Evolutionary conservation across 257 asterid species (phyloP).

Genomic region (Solanum tarijense): DNA sequence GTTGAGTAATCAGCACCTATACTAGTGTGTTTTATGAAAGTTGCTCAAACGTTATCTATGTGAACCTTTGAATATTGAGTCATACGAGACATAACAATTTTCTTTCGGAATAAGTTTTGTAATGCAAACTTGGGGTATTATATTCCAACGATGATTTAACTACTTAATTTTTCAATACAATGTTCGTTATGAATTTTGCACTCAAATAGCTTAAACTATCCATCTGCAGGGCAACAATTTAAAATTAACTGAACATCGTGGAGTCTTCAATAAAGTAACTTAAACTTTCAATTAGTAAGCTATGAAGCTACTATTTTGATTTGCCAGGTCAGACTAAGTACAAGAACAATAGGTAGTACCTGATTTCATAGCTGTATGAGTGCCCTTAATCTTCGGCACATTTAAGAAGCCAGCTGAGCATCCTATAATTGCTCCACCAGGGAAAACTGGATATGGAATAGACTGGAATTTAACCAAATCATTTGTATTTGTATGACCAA

Average conservation of each 20-base stretch:
- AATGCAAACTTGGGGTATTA: not conserved
- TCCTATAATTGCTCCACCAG: conserved; percentile 98
- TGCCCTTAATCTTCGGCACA: conserved; percentile 93
- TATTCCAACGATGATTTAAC: not conserved
- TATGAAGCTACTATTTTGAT: not conserved
- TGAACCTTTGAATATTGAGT: not conserved
- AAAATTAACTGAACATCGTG: not conserved
- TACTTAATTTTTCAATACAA: not conserved
- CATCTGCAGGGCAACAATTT: not conserved
- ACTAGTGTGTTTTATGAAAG: not conserved
- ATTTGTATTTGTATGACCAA: conserved; percentile 20
- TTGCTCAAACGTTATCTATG: not conserved
- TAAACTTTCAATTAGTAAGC: not conserved
- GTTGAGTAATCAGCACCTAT: not conserved
- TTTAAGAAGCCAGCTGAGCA: conserved; percentile 98
- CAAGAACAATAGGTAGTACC: conserved; percentile 31
- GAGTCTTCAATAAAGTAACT: not conserved
- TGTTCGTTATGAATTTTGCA: not conserved
- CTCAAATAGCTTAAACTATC: not conserved
- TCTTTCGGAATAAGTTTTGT: not conserved
- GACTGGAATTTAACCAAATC: conserved; percentile 84
- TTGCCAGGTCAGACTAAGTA: not conserved
- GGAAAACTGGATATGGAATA: conserved; percentile 96
- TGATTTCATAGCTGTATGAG: conserved; percentile 99
- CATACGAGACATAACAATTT: not conserved